phyloP scores from a whole-genome alignment of 2,329 filamentous ascomycete genomes.

The Penicillium sclerotigenum region DNA sequence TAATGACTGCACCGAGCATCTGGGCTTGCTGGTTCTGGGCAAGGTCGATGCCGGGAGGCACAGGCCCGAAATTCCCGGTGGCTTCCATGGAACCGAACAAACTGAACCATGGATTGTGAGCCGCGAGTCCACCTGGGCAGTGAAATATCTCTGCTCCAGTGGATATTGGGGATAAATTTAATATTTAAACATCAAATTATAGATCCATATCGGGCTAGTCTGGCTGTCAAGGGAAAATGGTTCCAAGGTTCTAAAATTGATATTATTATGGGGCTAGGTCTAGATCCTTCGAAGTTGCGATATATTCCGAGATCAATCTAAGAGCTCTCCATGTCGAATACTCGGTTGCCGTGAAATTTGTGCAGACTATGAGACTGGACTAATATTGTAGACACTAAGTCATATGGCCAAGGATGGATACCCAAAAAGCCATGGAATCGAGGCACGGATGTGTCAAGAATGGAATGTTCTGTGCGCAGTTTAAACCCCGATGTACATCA shows the following conservation, averaged over 20 bases:
- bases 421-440: background rate
- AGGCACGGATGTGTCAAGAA: background rate
- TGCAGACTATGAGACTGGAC: background rate
- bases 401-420: background rate
- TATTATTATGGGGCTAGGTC: no score
- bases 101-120: background rate
- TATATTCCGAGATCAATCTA: background rate
- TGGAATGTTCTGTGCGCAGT: background rate
- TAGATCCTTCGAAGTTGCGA: no score
- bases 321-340: background rate
- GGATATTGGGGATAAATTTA: background rate
- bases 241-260: background rate
- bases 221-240: background rate
- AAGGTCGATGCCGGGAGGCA: conserved; percentile 5
- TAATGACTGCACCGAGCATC: conserved; percentile 2
- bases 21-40: background rate
- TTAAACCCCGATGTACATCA: background rate
- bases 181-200: background rate
- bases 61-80: conserved; percentile 3
- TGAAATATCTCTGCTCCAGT: no score
- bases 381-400: background rate
- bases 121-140: no score
- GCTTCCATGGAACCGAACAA: background rate
- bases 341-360: background rate
- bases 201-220: background rate